Conservation (phyloP, 805 yeast species). For the Spencermartinsiella europaea region DNA sequence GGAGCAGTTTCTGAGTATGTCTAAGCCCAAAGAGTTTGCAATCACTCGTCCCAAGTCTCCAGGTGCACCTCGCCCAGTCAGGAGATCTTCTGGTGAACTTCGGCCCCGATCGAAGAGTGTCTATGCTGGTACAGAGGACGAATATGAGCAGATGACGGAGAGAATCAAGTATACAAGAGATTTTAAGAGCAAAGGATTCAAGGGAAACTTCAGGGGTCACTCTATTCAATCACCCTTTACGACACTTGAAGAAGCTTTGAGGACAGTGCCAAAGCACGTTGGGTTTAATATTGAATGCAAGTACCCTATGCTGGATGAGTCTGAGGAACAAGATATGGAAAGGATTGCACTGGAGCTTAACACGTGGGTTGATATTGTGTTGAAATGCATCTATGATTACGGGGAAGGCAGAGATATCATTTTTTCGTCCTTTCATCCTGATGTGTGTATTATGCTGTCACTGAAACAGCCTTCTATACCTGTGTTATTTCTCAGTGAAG, state of each 20-base stretch:
- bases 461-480: slow-evolving; percentile 93
- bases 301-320: slow-evolving; percentile 93
- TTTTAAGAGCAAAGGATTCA: slow-evolving; percentile 77
- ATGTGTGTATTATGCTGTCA: slow-evolving; percentile 76
- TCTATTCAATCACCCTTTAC: slow-evolving; percentile 90
- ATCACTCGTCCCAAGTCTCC: background rate
- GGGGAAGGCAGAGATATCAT: slow-evolving; percentile 78
- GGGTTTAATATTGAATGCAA: slow-evolving; percentile 95
- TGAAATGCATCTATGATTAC: slow-evolving; percentile 72
- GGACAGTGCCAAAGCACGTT: slow-evolving; percentile 71
- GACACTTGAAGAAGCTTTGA: slow-evolving; percentile 77
- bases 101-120: slow-evolving; percentile 38
- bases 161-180: slow-evolving; percentile 86
- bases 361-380: slow-evolving; percentile 81
- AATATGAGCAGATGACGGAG: slow-evolving; percentile 38
- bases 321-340: slow-evolving; percentile 83
- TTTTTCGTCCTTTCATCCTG: slow-evolving; percentile 93
- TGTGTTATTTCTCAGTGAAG: slow-evolving; percentile 80
- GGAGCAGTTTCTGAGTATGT: slow-evolving; percentile 59
- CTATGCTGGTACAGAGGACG: slow-evolving; percentile 29
- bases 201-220: slow-evolving; percentile 87
- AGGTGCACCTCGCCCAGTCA: background rate
- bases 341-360: slow-evolving; percentile 78
- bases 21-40: slow-evolving; percentile 5
- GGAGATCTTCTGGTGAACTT: slow-evolving; percentile 11